Evolutionary conservation across 805 yeast genomes (phyloP), one percentile per base, ranked within the genome.

Genomic region (Cyberlindnera veronae): DNA sequence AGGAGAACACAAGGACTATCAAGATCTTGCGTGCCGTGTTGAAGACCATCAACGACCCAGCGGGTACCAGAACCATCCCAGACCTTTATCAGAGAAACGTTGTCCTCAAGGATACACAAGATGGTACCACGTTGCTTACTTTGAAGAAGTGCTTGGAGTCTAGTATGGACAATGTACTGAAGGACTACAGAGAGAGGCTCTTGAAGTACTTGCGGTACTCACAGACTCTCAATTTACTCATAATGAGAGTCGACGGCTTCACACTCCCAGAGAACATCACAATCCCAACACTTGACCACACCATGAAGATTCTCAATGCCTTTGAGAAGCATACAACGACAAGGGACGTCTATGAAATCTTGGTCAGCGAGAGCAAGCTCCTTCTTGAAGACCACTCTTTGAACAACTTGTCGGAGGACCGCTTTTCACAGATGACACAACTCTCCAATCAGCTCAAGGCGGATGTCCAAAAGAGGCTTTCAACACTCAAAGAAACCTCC

Each of bases 71-170:
- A 19, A 63, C 72, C 1, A 66, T 68, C 6, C 68, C 71, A 6
- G 74, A 68, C 44, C 47, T 67, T 10, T 68, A 67, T 34, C 57
- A 63, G 7, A 52, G 74, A 41, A 68, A 68, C 41, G 57, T 68
- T 21, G 53, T 68, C 3, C 19, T 48, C 11, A 52, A 48, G 20
- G 44, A 44, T 6, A 16, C 31, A 1, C 38, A 35, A 3, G 49
- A 62, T 24, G 62, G 58, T 3, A 47, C 65, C 5, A 59, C 70
- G 0, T 42, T 67, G 14, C 52, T 68, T 24, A 62, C 55, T 32
- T 53, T 62, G 36, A 57, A 60, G 33, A 62, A 62, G 27, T 50
- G 62, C 4, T 45, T 68, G 19, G 46, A 48, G 6, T 48, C 58
- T 4, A 66, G 65, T 4, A 58, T 58, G 43, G 54, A 46, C 18